Evolutionary conservation across 2,329 filamentous ascomycete genomes (phyloP).

Genomic region (Paramyrothecium roridum): DNA sequence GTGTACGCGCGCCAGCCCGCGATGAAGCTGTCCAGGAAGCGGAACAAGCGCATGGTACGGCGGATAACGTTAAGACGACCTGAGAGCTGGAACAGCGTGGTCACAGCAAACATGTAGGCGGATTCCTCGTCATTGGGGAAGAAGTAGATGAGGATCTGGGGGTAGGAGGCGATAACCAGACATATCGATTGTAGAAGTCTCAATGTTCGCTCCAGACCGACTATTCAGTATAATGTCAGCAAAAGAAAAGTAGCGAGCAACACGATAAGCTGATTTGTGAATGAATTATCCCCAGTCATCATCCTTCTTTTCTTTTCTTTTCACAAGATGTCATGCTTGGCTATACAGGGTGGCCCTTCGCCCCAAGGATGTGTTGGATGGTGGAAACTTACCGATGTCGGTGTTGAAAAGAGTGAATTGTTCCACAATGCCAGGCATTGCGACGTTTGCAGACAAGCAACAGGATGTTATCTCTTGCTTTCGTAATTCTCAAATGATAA

Average conservation of each 20-base stretch:
- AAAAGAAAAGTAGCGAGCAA: too few species aligned
- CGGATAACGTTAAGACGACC: conserved; percentile 46
- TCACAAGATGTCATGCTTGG: too few species aligned
- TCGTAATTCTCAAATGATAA: too few species aligned
- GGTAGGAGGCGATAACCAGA: conserved; percentile 44
- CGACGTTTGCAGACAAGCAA: background rate
- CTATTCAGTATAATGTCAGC: conserved; percentile 29
- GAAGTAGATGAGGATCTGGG: conserved; percentile 33
- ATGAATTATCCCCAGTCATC: too few species aligned
- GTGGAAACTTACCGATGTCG: conserved; percentile 36
- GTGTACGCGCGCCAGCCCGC: conserved; percentile 42
- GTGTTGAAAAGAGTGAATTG: conserved; percentile 42
- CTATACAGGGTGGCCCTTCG: too few species aligned
- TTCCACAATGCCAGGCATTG: conserved; percentile 23
- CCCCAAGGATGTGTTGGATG: too few species aligned
- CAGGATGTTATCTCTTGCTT: too few species aligned
- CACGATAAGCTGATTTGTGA: too few species aligned
- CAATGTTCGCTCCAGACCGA: conserved; percentile 59
- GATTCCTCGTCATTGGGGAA: conserved; percentile 14
- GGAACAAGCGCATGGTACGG: conserved; percentile 66
- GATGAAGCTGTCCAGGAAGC: conserved; percentile 60
- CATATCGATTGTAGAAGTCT: conserved; percentile 53
- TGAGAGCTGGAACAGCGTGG: conserved; percentile 32
- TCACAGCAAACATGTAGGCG: conserved; percentile 22
- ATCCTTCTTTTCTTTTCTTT: too few species aligned